A percentile compares a stretch with the other conserved stretches of the same genome.
These are phyloP conservation scores for Akanthomyces dipterigenus DNA, from an alignment of 2,329 filamentous ascomycete genomes.

Conservation along the genomic window DNA sequence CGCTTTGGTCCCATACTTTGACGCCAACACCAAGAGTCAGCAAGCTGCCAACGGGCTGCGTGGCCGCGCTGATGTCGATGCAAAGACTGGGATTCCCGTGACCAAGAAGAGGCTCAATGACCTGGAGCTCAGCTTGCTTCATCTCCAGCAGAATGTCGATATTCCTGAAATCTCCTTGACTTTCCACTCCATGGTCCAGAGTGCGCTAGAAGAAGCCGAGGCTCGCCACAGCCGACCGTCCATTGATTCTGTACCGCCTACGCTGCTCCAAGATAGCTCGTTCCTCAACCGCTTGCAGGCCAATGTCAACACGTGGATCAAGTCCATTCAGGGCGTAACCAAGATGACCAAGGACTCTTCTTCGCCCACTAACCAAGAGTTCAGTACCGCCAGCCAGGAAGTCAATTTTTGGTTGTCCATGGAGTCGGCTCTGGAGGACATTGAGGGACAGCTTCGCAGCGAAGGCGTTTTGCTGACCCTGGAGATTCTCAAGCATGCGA, in stretches of 20 bases:
- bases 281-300: slow-evolving; percentile 92
- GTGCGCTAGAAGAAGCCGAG: slow-evolving; percentile 71
- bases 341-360: slow-evolving; percentile 82
- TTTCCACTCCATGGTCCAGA: slow-evolving; percentile 83
- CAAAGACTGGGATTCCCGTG: slow-evolving; percentile 91
- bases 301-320: slow-evolving; percentile 96
- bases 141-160: slow-evolving; percentile 95
- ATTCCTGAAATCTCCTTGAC: slow-evolving; percentile 87
- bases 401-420: slow-evolving; percentile 99
- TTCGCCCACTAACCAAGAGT: slow-evolving; percentile 47
- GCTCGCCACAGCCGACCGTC: slow-evolving; percentile 60
- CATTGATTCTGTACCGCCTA: slow-evolving; percentile 68
- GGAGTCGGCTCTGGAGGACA: slow-evolving; percentile 86
- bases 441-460: slow-evolving; percentile 80
- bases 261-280: slow-evolving; percentile 77
- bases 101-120: slow-evolving; percentile 97
- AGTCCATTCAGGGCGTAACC: slow-evolving; percentile 93
- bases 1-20: slow-evolving; percentile 90
- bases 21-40: slow-evolving; percentile 84
- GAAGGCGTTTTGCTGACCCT: slow-evolving; percentile 87
- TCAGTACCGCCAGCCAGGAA: slow-evolving; percentile 80
- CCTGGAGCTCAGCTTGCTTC: slow-evolving; percentile 79
- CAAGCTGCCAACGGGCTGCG: slow-evolving; percentile 59
- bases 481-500: slow-evolving; percentile 92
- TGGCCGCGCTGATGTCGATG: slow-evolving; percentile 75